Conservation (phyloP, 768 basidiomycete species). For the Lepiota subincarnata region DNA sequence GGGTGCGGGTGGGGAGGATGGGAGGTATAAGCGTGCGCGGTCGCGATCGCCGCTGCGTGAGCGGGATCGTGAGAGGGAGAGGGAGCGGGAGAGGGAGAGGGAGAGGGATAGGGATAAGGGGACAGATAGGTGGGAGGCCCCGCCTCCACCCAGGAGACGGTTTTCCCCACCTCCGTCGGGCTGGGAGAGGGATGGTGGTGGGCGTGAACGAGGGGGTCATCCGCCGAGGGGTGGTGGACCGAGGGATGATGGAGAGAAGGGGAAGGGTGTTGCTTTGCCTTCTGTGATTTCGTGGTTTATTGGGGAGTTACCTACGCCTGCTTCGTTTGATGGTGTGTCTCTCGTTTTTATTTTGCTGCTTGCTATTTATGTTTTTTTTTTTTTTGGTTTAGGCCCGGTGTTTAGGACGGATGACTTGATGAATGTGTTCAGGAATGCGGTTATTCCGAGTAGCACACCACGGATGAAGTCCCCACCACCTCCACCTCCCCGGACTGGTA, state of each 20-base stretch:
- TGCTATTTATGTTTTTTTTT: not conserved
- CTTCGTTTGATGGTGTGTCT: slow-evolving; percentile 79
- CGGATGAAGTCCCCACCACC: slow-evolving; percentile 57
- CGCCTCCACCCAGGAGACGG: slow-evolving; percentile 39
- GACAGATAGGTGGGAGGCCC: slow-evolving; percentile 27
- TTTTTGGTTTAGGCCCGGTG: slow-evolving; percentile 62
- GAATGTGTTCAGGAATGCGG: slow-evolving; percentile 76
- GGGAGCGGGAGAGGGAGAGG: slow-evolving; percentile 22
- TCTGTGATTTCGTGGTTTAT: slow-evolving; percentile 80
- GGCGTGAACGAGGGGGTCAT: slow-evolving; percentile 16
- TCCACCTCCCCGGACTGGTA: slow-evolving; percentile 35
- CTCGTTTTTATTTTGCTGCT: slow-evolving; percentile 3
- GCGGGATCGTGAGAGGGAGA: slow-evolving; percentile 9
- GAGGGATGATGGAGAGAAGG: slow-evolving; percentile 31
- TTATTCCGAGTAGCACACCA: slow-evolving; percentile 62
- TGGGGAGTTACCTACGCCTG: slow-evolving; percentile 66
- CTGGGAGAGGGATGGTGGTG: slow-evolving; percentile 37
- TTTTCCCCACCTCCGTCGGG: slow-evolving; percentile 39
- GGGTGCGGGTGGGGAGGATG: slow-evolving; percentile 24
- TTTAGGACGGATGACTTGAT: slow-evolving; percentile 90
- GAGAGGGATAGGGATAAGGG: slow-evolving; percentile 24
- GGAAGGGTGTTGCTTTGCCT: slow-evolving; percentile 31
- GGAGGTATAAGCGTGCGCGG: slow-evolving; percentile 33
- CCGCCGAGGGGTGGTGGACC: slow-evolving; percentile 17
- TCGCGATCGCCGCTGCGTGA: slow-evolving; percentile 16